Percentiles rank a stretch among this genome's conserved stretches.
phyloP scores from a whole-genome alignment of 2,329 filamentous ascomycete genomes.

The Phaeosphaeriaceae sp. region DNA sequence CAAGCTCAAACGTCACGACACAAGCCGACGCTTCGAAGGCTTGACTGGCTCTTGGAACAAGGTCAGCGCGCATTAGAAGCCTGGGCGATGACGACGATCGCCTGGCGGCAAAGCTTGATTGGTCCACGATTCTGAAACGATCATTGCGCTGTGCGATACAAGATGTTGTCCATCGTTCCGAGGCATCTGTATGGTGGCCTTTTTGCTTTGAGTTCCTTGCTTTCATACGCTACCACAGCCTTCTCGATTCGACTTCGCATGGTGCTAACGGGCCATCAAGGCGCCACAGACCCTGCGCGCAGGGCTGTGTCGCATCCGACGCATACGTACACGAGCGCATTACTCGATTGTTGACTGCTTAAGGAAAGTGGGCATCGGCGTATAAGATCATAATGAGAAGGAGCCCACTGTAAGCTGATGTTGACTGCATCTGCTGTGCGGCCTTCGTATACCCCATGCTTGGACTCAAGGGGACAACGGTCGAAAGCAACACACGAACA shows the following conservation, averaged over 20 bases:
- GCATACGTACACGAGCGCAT: background rate
- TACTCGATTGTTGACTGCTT: background rate
- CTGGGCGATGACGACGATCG: constrained; percentile 19
- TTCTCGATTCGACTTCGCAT: background rate
- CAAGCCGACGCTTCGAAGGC: constrained; percentile 27
- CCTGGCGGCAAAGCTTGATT: constrained; percentile 26
- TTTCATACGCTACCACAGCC: background rate
- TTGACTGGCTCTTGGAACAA: constrained; percentile 14
- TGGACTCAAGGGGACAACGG: background rate
- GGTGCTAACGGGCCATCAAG: background rate
- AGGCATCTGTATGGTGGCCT: constrained; percentile 4
- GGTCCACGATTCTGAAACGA: constrained; percentile 3
- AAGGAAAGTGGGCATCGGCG: background rate
- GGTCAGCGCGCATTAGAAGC: background rate
- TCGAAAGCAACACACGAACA: background rate
- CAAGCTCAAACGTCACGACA: constrained; percentile 29
- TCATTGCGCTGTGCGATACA: constrained; percentile 3
- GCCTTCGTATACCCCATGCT: background rate
- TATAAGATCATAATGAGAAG: background rate
- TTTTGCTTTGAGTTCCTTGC: constrained; percentile 8
- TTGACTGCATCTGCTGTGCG: background rate
- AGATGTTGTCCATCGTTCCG: background rate
- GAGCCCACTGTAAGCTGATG: background rate
- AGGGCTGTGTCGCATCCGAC: background rate
- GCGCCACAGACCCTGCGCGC: background rate